phyloP scores from a whole-genome alignment of 768 basidiomycete species.

The Suillus tomentosus region DNA sequence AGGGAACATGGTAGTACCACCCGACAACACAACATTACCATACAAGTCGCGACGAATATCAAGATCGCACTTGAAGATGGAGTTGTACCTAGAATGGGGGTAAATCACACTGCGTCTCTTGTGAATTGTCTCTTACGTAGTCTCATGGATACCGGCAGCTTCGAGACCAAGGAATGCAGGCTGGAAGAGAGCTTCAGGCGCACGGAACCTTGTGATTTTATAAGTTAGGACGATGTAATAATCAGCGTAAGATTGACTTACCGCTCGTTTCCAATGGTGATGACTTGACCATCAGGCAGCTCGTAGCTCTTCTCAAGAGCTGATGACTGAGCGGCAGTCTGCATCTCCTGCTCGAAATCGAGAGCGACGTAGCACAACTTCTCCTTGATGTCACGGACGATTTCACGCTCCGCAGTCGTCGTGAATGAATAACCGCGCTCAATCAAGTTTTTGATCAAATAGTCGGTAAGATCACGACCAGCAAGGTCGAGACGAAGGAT shows the following conservation, averaged over 20 bases:
- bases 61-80: conserved; percentile 68
- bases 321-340: conserved; percentile 87
- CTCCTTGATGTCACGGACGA: conserved; percentile 95
- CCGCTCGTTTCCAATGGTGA: conserved; percentile 79
- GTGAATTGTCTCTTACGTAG: conserved; percentile 42
- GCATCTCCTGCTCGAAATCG: conserved; percentile 92
- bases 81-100: conserved; percentile 47
- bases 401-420: conserved; percentile 91
- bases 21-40: conserved; percentile 51
- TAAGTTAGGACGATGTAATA: conserved; percentile 1
- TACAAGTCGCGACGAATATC: conserved; percentile 48
- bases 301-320: conserved; percentile 93
- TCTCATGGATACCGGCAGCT: conserved; percentile 81
- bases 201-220: conserved; percentile 46
- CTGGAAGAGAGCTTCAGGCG: conserved; percentile 60
- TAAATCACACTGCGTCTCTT: background rate
- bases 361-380: conserved; percentile 92
- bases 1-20: conserved; percentile 95
- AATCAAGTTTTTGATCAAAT: conserved; percentile 79
- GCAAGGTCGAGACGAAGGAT: conserved; percentile 91
- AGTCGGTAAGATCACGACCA: conserved; percentile 89
- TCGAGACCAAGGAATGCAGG: conserved; percentile 67
- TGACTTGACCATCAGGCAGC: conserved; percentile 90
- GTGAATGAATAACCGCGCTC: conserved; percentile 97
- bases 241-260: conserved; percentile 21